Evolutionary conservation across 495 filamentous ascomycete genomes (phyloP).

Genomic region (Diplogelasinospora grovesii): DNA sequence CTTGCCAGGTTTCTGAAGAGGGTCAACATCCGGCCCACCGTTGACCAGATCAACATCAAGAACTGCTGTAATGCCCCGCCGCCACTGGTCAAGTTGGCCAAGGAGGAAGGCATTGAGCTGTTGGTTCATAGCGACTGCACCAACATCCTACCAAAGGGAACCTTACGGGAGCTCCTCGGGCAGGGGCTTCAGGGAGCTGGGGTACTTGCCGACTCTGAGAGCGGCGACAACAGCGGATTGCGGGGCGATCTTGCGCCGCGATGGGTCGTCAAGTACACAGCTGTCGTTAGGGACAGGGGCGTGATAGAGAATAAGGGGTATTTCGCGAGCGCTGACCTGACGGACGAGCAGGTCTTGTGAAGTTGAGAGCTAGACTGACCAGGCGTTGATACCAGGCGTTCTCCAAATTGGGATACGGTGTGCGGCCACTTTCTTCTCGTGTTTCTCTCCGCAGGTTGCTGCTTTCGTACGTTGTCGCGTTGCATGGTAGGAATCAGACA

Average conservation of each 20-base stretch:
- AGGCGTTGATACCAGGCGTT: neutral
- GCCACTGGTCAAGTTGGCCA: slow-evolving; percentile 76
- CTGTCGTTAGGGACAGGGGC: slow-evolving; percentile 91
- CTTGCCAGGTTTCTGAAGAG: slow-evolving; percentile 50
- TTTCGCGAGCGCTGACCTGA: slow-evolving; percentile 74
- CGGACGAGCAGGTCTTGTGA: slow-evolving; percentile 15
- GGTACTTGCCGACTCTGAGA: slow-evolving; percentile 50
- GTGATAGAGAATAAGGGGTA: slow-evolving; percentile 99
- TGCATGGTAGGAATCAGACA: neutral
- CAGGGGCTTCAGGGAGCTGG: slow-evolving; percentile 57
- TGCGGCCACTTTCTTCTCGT: neutral
- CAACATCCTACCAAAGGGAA: slow-evolving; percentile 80
- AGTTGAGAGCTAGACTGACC: no score
- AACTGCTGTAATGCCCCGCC: slow-evolving; percentile 96
- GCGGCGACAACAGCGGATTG: slow-evolving; percentile 38
- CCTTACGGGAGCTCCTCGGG: slow-evolving; percentile 74
- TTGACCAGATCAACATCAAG: slow-evolving; percentile 95
- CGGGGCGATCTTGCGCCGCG: slow-evolving; percentile 73
- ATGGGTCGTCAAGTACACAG: slow-evolving; percentile 98
- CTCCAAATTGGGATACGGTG: no score
- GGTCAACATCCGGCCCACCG: slow-evolving; percentile 66
- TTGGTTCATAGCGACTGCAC: slow-evolving; percentile 92
- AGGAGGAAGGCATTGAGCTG: slow-evolving; percentile 76
- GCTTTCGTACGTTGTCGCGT: slow-evolving; percentile 2
- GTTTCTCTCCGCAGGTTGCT: neutral